Evolutionary conservation across 2,329 filamentous ascomycete genomes (phyloP).

Genomic region (Talaromyces rugulosus): DNA sequence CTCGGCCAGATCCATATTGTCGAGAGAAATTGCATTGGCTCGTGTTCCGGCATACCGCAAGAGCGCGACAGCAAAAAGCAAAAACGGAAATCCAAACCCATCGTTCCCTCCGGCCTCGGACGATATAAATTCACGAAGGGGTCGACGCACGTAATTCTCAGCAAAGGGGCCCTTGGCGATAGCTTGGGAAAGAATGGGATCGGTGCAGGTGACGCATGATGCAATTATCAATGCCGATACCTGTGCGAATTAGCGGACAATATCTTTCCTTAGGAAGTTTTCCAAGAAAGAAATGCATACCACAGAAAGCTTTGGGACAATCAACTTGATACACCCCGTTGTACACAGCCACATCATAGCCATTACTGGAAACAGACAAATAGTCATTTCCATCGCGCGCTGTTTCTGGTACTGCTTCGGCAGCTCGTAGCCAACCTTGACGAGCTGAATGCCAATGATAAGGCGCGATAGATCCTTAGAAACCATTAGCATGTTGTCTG

Average conservation of each 20-base stretch:
- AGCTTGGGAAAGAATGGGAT: constrained; percentile 59
- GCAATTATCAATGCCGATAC: constrained; percentile 55
- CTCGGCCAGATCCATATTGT: constrained; percentile 17
- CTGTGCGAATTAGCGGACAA: constrained; percentile 16
- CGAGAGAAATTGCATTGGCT: constrained; percentile 16
- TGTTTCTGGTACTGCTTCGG: constrained; percentile 52
- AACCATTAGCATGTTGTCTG: constrained; percentile 4
- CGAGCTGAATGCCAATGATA: constrained; percentile 60
- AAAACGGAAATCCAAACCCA: constrained; percentile 59
- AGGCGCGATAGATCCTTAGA: constrained; percentile 50
- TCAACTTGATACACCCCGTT: constrained; percentile 52
- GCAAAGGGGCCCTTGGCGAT: constrained; percentile 61
- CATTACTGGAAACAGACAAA: constrained; percentile 58
- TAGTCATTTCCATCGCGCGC: constrained; percentile 51
- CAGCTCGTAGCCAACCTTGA: constrained; percentile 60
- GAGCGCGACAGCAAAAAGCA: constrained; percentile 56
- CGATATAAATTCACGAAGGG: constrained; percentile 58
- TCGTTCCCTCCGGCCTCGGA: constrained; percentile 61
- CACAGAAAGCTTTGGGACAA: constrained; percentile 52
- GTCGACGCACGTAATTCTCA: constrained; percentile 57
- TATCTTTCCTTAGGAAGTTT: not conserved
- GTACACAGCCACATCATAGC: constrained; percentile 60
- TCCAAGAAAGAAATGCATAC: constrained; percentile 15
- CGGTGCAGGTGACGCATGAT: constrained; percentile 59
- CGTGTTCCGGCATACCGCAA: constrained; percentile 50